Conservation (phyloP, 2,329 filamentous ascomycete species). For the Claviceps sp. region DNA sequence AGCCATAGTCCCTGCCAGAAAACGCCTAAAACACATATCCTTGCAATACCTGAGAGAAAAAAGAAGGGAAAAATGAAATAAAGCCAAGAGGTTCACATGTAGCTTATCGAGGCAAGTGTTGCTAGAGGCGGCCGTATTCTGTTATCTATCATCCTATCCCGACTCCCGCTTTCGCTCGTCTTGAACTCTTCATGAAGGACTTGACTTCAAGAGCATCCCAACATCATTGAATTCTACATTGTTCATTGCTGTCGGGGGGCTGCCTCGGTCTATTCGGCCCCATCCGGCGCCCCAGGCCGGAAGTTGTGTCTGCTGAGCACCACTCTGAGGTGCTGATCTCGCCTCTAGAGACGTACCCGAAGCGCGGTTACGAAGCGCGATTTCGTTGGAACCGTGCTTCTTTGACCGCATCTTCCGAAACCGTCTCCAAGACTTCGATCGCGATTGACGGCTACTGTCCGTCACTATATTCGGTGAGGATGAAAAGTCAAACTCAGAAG, state of each 20-base stretch:
- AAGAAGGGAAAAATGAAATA: not conserved
- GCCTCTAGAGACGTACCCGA: not conserved
- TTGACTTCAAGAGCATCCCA: conserved; percentile 15
- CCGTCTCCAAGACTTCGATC: conserved; percentile 17
- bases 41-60: not conserved
- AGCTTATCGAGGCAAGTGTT: not conserved
- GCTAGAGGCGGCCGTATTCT: not conserved
- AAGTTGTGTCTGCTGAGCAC: conserved; percentile 5
- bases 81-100: not conserved
- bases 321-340: not conserved
- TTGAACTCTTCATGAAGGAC: not conserved
- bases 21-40: not conserved
- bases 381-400: conserved; percentile 18
- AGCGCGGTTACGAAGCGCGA: conserved; percentile 16
- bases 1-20: not conserved
- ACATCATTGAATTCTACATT: conserved; percentile 21
- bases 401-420: conserved; percentile 14
- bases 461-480: conserved; percentile 26
- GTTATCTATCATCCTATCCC: not conserved
- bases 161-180: not conserved
- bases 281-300: conserved; percentile 17
- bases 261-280: conserved; percentile 18
- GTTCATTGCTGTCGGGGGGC: conserved; percentile 9
- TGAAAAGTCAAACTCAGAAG: conserved; percentile 28
- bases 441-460: conserved; percentile 12